Evolutionary conservation across 2,329 filamentous ascomycete genomes (phyloP).

Genomic region (Penicillium sp.): DNA sequence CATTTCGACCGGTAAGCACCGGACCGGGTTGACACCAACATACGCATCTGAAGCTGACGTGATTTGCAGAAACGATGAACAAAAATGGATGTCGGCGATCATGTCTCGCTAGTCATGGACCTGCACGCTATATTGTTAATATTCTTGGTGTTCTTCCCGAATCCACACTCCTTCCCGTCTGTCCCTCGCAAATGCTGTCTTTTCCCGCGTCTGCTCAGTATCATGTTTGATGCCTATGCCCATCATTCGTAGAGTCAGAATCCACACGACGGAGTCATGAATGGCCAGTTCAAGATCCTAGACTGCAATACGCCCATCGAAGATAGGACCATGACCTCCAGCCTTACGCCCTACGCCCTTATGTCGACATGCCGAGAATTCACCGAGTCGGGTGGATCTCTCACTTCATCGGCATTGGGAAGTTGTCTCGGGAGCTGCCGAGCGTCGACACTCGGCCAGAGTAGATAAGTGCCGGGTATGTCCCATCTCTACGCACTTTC

Average conservation of each 20-base stretch:
- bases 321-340: too few species aligned
- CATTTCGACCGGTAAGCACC: constrained; percentile 56
- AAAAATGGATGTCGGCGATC: constrained; percentile 79
- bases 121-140: neutral
- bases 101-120: constrained; percentile 39
- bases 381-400: neutral
- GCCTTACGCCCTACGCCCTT: neutral
- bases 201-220: too few species aligned
- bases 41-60: constrained; percentile 9
- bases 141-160: too few species aligned
- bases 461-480: neutral
- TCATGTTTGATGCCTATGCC: too few species aligned
- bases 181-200: neutral
- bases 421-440: neutral
- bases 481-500: too few species aligned
- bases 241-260: too few species aligned
- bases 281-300: too few species aligned
- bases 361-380: neutral
- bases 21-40: neutral
- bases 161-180: neutral
- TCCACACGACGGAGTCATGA: too few species aligned
- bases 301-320: too few species aligned
- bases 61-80: constrained; percentile 62
- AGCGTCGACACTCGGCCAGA: neutral
- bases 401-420: neutral